Conservation (phyloP, 371 early-diverging fungal genomes). For the Circinella umbellata region DNA sequence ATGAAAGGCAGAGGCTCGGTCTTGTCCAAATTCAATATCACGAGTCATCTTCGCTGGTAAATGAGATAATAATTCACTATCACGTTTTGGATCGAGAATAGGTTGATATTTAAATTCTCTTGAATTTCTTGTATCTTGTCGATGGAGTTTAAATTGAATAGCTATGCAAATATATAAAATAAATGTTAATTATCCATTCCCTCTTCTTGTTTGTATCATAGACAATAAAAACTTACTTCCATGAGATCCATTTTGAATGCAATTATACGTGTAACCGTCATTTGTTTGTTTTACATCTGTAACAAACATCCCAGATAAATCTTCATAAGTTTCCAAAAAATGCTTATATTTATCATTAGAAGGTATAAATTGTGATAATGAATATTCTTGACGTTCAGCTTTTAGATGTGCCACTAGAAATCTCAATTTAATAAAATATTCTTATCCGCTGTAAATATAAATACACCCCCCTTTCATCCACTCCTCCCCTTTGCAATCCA, state of each 20-base stretch:
- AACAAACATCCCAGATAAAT: conserved; percentile 22
- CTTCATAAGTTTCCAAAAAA: conserved; percentile 19
- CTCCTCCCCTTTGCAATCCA: no score
- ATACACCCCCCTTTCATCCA: background rate
- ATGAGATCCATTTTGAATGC: conserved; percentile 24
- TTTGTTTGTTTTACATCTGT: conserved; percentile 18
- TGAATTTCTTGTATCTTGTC: conserved; percentile 1
- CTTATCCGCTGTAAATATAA: no score
- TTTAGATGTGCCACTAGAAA: background rate
- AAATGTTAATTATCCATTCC: background rate
- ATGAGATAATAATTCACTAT: conserved; percentile 16
- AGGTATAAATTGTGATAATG: background rate
- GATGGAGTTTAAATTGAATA: conserved; percentile 28
- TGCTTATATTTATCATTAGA: background rate
- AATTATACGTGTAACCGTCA: conserved; percentile 22
- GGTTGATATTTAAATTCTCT: conserved; percentile 25
- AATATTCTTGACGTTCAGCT: background rate
- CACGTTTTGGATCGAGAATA: conserved; percentile 21
- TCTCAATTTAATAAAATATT: background rate
- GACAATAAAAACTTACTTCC: conserved; percentile 23
- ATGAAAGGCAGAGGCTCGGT: conserved; percentile 22
- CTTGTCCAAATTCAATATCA: conserved; percentile 21
- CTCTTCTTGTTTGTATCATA: background rate
- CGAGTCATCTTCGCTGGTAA: conserved; percentile 21
- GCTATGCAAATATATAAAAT: conserved; percentile 14